Conservation (phyloP, 1,284 basidiomycete species). For the Pterula multifida region DNA sequence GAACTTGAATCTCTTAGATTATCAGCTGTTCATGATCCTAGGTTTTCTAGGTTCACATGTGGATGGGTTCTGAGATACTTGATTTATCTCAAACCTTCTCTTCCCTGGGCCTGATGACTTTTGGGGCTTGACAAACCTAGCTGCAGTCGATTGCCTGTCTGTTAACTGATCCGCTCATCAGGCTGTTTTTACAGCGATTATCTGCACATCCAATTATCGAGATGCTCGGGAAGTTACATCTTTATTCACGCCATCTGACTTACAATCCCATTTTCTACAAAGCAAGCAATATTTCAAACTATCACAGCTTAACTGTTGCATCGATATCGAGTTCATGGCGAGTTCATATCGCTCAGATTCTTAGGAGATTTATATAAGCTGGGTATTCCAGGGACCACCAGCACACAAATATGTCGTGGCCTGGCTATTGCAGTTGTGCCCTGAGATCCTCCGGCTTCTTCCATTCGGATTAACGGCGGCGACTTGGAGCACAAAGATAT, state of each 20-base stretch:
- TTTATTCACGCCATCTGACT: constrained; percentile 10
- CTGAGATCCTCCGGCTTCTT: too few species aligned
- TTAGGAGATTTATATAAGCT: too few species aligned
- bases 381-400: too few species aligned
- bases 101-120: background rate
- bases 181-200: background rate
- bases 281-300: background rate
- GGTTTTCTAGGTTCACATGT: background rate
- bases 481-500: too few species aligned
- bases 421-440: too few species aligned
- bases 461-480: too few species aligned
- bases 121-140: background rate
- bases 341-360: too few species aligned
- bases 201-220: background rate
- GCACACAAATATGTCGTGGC: too few species aligned
- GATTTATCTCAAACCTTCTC: background rate
- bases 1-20: background rate
- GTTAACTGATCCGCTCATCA: too few species aligned
- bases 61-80: background rate
- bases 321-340: too few species aligned
- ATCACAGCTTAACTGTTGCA: too few species aligned
- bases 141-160: background rate
- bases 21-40: background rate
- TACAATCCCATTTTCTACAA: background rate
- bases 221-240: background rate